Conservation (phyloP, 169 alveolate genomes). For the Plasmodium blacklocki region DNA sequence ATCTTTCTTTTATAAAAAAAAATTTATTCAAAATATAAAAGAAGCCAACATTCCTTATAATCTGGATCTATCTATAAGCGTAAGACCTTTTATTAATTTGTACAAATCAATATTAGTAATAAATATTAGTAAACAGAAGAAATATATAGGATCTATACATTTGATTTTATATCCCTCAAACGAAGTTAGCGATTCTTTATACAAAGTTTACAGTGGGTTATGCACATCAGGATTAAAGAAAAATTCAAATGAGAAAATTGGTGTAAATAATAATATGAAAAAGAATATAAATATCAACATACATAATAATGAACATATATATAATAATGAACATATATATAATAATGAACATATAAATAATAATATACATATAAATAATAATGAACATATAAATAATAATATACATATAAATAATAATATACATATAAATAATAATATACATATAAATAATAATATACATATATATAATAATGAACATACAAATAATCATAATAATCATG, state of each 20-base stretch:
- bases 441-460: not conserved
- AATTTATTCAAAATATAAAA: not conserved
- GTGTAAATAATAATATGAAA: too few species aligned
- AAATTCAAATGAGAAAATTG: not conserved
- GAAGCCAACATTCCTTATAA: not conserved
- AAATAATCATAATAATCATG: too few species aligned
- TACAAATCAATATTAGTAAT: conserved; percentile 24
- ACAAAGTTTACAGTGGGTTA: not conserved
- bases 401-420: not conserved
- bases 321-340: not conserved
- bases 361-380: not conserved
- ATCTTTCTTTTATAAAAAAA: conserved; percentile 12
- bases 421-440: not conserved
- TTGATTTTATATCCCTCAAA: conserved; percentile 39
- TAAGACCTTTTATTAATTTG: conserved; percentile 13
- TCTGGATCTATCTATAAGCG: conserved; percentile 4
- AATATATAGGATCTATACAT: conserved; percentile 15
- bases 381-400: not conserved
- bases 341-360: not conserved
- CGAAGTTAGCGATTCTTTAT: not conserved
- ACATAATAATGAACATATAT: not conserved
- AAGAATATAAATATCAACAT: not conserved
- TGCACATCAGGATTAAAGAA: not conserved
- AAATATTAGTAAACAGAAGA: conserved; percentile 7
- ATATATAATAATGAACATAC: too few species aligned